Conservation (phyloP, 495 filamentous ascomycete species). For the Neurospora sublineolata region DNA sequence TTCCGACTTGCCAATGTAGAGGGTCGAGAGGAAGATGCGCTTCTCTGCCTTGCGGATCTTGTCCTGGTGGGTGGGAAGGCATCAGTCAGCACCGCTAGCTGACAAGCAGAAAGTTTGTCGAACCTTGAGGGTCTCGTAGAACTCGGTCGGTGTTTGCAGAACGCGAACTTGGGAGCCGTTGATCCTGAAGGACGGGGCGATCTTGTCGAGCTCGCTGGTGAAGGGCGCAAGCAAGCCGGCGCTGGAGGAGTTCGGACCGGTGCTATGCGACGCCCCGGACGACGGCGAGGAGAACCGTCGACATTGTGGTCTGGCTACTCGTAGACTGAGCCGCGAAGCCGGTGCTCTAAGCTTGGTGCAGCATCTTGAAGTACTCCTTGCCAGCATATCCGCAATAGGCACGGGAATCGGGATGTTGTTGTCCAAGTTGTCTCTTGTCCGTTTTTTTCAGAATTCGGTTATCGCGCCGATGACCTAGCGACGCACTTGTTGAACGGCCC, state of each 20-base stretch:
- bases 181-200: constrained; percentile 82
- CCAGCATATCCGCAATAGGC: constrained; percentile 21
- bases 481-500: too few relatives aligned
- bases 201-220: constrained; percentile 70
- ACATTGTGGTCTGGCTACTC: constrained; percentile 21
- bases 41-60: constrained; percentile 70
- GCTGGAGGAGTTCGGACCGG: constrained; percentile 13
- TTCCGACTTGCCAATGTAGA: constrained; percentile 94
- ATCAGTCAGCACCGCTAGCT: constrained; percentile 9
- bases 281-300: constrained; percentile 33
- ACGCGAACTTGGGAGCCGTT: constrained; percentile 70
- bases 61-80: constrained; percentile 30
- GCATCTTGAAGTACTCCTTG: constrained; percentile 23
- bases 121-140: constrained; percentile 85
- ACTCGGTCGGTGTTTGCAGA: constrained; percentile 64
- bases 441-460: too few relatives aligned
- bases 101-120: constrained; percentile 2
- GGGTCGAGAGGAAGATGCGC: constrained; percentile 80
- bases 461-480: background rate
- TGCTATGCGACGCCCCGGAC: constrained; percentile 14
- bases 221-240: constrained; percentile 50
- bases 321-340: constrained; percentile 13
- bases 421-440: background rate
- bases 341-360: constrained; percentile 18
- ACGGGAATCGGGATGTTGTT: background rate